Conservation (phyloP, 2,329 filamentous ascomycete genomes). For the Xylaria sp. region DNA sequence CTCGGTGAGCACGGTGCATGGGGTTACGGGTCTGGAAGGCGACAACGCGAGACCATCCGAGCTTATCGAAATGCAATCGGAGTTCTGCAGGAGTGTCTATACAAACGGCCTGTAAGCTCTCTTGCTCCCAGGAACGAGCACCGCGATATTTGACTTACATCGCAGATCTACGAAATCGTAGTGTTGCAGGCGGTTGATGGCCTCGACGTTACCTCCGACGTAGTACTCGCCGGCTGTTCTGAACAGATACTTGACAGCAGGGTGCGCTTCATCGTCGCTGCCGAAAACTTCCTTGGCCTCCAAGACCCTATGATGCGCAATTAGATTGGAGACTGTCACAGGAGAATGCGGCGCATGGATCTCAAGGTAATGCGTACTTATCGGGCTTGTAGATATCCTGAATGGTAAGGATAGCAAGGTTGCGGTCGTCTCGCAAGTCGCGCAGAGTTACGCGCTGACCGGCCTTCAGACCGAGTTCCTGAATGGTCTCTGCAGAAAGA, state of each 20-base stretch:
- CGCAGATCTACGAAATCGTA: slow-evolving; percentile 97
- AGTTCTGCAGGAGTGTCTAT: slow-evolving; percentile 88
- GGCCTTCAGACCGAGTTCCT: slow-evolving; percentile 68
- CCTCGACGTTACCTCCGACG: slow-evolving; percentile 92
- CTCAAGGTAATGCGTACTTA: slow-evolving; percentile 58
- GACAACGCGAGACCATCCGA: slow-evolving; percentile 95
- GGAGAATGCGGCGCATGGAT: slow-evolving; percentile 39
- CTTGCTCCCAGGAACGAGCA: neutral
- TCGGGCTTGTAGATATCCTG: slow-evolving; percentile 94
- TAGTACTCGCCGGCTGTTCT: slow-evolving; percentile 80
- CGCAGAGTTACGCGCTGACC: slow-evolving; percentile 81
- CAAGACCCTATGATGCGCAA: slow-evolving; percentile 54
- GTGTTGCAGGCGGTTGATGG: slow-evolving; percentile 91
- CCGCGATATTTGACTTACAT: slow-evolving; percentile 53
- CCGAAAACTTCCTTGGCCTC: slow-evolving; percentile 95
- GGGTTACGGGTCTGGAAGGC: slow-evolving; percentile 99
- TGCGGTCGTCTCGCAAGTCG: slow-evolving; percentile 93
- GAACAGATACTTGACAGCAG: slow-evolving; percentile 86
- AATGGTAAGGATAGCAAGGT: slow-evolving; percentile 90
- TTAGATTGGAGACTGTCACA: slow-evolving; percentile 41
- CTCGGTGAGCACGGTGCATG: slow-evolving; percentile 97
- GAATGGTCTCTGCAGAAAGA: slow-evolving; percentile 67
- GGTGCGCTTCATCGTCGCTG: slow-evolving; percentile 82
- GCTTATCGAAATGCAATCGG: slow-evolving; percentile 96
- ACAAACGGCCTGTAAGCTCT: slow-evolving; percentile 14